phyloP scores from a whole-genome alignment of 495 filamentous ascomycete species.

The Lasiosphaeris hirsuta region DNA sequence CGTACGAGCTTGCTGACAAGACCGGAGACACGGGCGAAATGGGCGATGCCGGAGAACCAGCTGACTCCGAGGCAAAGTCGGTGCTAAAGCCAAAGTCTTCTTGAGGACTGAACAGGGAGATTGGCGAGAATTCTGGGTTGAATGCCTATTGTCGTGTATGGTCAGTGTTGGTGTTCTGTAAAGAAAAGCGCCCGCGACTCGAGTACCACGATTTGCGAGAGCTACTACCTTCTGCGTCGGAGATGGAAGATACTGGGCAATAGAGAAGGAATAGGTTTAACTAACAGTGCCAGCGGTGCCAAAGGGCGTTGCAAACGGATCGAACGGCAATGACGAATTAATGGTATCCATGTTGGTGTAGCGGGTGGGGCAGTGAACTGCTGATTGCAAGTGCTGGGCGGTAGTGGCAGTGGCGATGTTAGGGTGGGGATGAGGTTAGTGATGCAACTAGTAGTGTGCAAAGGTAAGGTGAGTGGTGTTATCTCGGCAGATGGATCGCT shows the following conservation, averaged over 20 bases:
- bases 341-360: slow-evolving; percentile 3
- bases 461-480: background rate
- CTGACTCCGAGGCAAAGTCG: slow-evolving; percentile 32
- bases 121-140: slow-evolving; percentile 24
- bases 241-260: background rate
- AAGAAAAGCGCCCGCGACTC: background rate
- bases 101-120: slow-evolving; percentile 17
- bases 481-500: background rate
- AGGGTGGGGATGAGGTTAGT: background rate
- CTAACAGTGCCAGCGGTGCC: slow-evolving; percentile 24
- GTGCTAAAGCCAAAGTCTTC: slow-evolving; percentile 23
- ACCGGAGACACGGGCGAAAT: slow-evolving; percentile 19
- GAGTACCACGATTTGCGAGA: background rate
- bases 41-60: slow-evolving; percentile 24
- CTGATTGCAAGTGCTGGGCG: background rate
- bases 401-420: background rate
- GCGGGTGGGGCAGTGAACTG: slow-evolving; percentile 6
- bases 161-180: slow-evolving; percentile 3
- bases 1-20: slow-evolving; percentile 25
- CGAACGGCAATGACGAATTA: slow-evolving; percentile 17
- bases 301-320: slow-evolving; percentile 24
- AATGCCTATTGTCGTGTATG: slow-evolving; percentile 18
- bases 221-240: background rate
- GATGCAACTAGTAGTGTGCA: background rate
- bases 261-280: slow-evolving; percentile 7